Base-by-base conservation (phyloP, 768 basidiomycete species). In the Rhizopogon salebrosus region DNA sequence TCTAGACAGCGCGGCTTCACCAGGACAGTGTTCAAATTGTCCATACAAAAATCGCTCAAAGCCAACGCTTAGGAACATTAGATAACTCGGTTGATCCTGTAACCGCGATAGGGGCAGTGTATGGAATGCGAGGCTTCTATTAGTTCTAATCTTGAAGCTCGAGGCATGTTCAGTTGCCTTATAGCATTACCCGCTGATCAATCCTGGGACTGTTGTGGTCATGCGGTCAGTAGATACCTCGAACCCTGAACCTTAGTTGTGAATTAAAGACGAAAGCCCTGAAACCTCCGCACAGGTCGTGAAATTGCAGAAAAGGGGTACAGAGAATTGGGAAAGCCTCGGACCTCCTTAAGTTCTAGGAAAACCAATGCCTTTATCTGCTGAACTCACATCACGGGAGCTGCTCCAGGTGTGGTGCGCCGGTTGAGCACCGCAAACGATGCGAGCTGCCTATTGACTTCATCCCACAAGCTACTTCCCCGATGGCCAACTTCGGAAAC, bases 281-380 rank as follows among this genome's bases (percentile, higher is more conserved):
- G 22, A 31, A 34, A 46, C 22, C 16, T 22, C 31, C 31, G 31
- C 20, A 34, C 18, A 14, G 22, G 16, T 31, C 20, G 45, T 46
- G 45, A 34, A 34, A 46, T 34, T 14, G 22, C 14, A 31, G 22
- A 46, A 45, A 46, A 3, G 22, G 45, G 45, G 45, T 16, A 23
- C 45, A 34, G 34, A 46, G 14, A 18, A 29, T 13, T 22, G 18
- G 16, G 43, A 31, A 31, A 31, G 16, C 8, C 31, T 22, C 5
- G 22, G 8, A 46, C 14, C 35, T 41, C 41, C 8, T 27, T 8
- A 49, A 18, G 36, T n/a, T 41, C 41, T 55, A 41, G 42, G 40
- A n/a, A 49, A 41, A 24, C 35, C 37, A 3, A 48, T 35, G 18
- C 41, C 42, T 31, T 51, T 35, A 29, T 46, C 54, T 29, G 51